Conservation (phyloP, 768 basidiomycete genomes). For the Xerocomus potaroensis region DNA sequence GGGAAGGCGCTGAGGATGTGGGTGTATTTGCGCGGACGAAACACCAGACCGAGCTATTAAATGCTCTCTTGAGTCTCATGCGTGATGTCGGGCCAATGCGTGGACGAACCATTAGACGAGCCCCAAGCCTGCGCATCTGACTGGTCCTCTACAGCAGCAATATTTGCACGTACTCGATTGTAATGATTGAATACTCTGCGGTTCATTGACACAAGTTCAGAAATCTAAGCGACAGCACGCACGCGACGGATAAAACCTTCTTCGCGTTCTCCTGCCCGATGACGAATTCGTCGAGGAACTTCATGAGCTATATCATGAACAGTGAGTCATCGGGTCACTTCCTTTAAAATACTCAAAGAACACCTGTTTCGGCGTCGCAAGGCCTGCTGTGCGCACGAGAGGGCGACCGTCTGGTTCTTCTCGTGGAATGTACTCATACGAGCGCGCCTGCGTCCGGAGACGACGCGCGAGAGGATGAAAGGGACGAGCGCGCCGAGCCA, state of each 20-base stretch:
- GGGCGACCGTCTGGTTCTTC: constrained; percentile 32
- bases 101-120: constrained; percentile 5
- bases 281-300: constrained; percentile 85
- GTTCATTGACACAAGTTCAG: constrained; percentile 1
- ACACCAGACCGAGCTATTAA: constrained; percentile 38
- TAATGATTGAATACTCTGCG: constrained; percentile 92
- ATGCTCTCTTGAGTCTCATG: not conserved
- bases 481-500: constrained; percentile 25
- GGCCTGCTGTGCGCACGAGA: constrained; percentile 39
- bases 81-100: too few species aligned
- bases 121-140: constrained; percentile 28
- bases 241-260: constrained; percentile 93
- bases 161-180: constrained; percentile 76
- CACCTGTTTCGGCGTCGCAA: constrained; percentile 60
- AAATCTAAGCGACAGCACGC: constrained; percentile 33
- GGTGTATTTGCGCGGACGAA: constrained; percentile 57
- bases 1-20: constrained; percentile 43
- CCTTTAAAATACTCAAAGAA: not conserved
- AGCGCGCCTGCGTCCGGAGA: constrained; percentile 57
- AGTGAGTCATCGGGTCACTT: constrained; percentile 8
- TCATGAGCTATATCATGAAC: constrained; percentile 52
- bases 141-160: constrained; percentile 45
- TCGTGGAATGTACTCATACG: constrained; percentile 36
- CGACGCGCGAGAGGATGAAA: constrained; percentile 30
- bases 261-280: constrained; percentile 92